phyloP scores from a whole-genome alignment of 805 yeast genomes.

The Barnettozyma populi region DNA sequence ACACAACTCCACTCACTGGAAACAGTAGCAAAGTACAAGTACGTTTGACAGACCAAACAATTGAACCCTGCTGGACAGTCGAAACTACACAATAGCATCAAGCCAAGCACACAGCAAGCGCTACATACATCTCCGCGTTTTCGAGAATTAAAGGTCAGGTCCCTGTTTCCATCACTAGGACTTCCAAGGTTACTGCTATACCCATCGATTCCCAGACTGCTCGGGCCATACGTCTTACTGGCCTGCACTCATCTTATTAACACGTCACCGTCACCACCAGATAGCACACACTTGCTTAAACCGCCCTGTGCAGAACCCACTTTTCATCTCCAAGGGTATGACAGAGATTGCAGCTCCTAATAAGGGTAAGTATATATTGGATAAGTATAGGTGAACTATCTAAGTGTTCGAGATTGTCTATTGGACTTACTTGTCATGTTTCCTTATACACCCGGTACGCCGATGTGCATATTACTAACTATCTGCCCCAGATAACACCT shows the following conservation, averaged over 20 bases:
- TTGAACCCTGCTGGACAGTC: neutral
- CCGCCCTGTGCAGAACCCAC: neutral
- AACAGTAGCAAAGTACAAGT: neutral
- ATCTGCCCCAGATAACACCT: conserved; percentile 2
- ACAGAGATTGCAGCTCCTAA: conserved; percentile 16
- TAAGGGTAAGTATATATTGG: conserved; percentile 9
- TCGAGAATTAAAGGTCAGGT: neutral
- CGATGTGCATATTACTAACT: neutral
- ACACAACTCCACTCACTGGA: neutral
- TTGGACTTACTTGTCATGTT: neutral
- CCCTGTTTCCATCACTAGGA: neutral
- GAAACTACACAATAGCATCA: neutral
- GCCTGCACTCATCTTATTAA: neutral
- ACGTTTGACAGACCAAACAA: neutral
- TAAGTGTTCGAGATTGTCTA: no score
- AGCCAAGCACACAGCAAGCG: neutral
- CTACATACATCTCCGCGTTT: neutral
- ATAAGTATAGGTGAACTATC: neutral
- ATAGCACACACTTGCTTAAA: neutral
- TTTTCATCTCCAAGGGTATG: conserved; percentile 6
- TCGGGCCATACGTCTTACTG: neutral
- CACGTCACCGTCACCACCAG: neutral
- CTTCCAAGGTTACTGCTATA: neutral
- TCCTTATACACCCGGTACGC: neutral
- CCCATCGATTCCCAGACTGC: neutral